Percentiles rank a stretch among this genome's conserved stretches.
Evolutionary conservation across 306 rosid genomes (phyloP).

Genomic region (Lablab purpureus): DNA sequence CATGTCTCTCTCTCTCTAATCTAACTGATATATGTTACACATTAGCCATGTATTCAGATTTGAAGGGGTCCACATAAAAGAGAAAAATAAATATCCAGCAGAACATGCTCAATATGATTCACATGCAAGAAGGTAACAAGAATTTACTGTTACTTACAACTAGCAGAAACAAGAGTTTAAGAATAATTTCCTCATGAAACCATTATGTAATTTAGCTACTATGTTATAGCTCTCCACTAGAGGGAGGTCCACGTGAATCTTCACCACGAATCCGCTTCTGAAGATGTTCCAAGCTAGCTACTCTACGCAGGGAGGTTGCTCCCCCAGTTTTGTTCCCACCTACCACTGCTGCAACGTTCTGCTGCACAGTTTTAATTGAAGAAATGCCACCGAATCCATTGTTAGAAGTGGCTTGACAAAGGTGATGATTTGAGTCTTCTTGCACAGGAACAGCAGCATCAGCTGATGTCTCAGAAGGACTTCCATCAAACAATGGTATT

Average conservation of each 20-base stretch:
- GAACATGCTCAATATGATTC: slow-evolving; percentile 30
- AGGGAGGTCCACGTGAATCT: slow-evolving; percentile 48
- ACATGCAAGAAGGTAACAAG: slow-evolving; percentile 43
- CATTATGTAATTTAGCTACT: slow-evolving; percentile 23
- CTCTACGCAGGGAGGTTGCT: slow-evolving; percentile 73
- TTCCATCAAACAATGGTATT: slow-evolving; percentile 67
- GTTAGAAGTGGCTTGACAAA: slow-evolving; percentile 55
- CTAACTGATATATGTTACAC: slow-evolving; percentile 12
- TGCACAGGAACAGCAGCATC: slow-evolving; percentile 73
- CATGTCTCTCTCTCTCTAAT: no score
- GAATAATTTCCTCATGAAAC: slow-evolving; percentile 28
- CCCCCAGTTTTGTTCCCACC: slow-evolving; percentile 62
- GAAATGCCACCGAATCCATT: slow-evolving; percentile 55
- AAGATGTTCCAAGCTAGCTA: slow-evolving; percentile 95
- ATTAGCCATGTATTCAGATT: not conserved
- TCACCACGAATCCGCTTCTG: slow-evolving; percentile 83
- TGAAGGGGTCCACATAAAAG: not conserved
- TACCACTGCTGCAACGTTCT: slow-evolving; percentile 48
- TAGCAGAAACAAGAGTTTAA: slow-evolving; percentile 34
- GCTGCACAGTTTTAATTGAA: slow-evolving; percentile 61
- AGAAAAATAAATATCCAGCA: not conserved
- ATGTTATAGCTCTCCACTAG: slow-evolving; percentile 62
- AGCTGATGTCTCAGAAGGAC: slow-evolving; percentile 80
- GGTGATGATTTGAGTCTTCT: slow-evolving; percentile 65
- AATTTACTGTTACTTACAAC: slow-evolving; percentile 45